Evolutionary conservation across 805 yeast genomes (phyloP).

Genomic region (Wickerhamiella kurtzmanii): DNA sequence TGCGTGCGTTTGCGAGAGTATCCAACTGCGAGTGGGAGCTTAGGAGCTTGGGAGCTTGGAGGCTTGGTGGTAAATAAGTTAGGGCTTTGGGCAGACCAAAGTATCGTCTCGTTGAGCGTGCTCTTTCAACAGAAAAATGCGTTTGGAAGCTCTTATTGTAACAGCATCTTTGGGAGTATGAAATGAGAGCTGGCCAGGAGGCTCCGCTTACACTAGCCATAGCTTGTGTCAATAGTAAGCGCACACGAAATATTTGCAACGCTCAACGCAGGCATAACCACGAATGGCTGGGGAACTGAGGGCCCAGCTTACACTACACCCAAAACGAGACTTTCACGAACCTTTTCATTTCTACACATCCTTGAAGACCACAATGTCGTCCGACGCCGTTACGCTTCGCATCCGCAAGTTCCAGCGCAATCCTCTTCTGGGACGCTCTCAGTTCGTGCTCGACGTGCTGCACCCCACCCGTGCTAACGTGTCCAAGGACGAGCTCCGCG

Average conservation of each 20-base stretch:
- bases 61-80: too few relatives aligned
- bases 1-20: too few relatives aligned
- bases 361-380: constrained; percentile 29
- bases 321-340: neutral
- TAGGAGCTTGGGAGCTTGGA: too few relatives aligned
- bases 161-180: too few relatives aligned
- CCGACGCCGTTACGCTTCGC: constrained; percentile 99
- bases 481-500: constrained; percentile 98
- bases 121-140: too few relatives aligned
- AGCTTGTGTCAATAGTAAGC: neutral
- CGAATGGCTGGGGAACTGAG: neutral
- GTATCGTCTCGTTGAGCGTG: neutral
- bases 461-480: constrained; percentile 99
- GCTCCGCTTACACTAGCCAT: neutral
- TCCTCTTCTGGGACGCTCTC: constrained; percentile 99
- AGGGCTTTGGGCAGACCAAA: neutral
- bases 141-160: neutral
- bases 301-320: neutral
- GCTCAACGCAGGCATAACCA: too few relatives aligned
- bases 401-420: constrained; percentile 98
- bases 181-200: too few relatives aligned
- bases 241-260: neutral
- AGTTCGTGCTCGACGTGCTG: constrained; percentile 97
- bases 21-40: too few relatives aligned
- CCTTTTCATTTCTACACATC: constrained; percentile 6